Evolutionary conservation across 441 rosid genomes (phyloP), one percentile per base, ranked within the genome.

Genomic region (Iberis amara): DNA sequence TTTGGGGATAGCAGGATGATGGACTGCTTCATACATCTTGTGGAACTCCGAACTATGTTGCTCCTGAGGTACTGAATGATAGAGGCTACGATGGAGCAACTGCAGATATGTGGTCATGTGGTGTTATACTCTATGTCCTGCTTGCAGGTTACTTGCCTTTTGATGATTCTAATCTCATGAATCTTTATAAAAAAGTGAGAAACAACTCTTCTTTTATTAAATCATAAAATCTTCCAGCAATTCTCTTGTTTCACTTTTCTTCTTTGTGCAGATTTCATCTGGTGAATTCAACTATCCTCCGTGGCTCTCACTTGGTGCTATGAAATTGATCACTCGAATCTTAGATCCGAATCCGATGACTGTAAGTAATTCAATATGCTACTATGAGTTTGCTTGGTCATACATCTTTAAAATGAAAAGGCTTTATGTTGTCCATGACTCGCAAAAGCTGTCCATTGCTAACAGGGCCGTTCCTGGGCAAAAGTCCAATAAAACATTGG

Each of bases 111-210:
- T 91, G 98, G 96, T 91, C 98, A 33, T 87, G 98, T 54, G 98
- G 96, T 59, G 98, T 91, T 56, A 87, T 91, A 67, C 98, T 91
- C 62, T 91, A 83, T 80, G 98, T 91, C 39, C 66, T 91, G 75
- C 94, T 91, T 60, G 96, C 96, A 59, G 96, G 98, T 62, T 91
- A 91, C 79, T 87, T 91, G 78, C 98, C 96, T 75, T 91, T 91
- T 8, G 98, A 91, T 70, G 96, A 91, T 76, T 46, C 94, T 72
- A 91, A 85, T 91, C 77, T 85, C 35, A 74, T 87, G 76, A 83
- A 71, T 79, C 94, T 91, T 59, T 87, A 91, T 66, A 91, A 81
- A 55, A 91, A 83, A 76, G 96, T 91, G 77, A 79, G 98, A 55
- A 21, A 41, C 46, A 51, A 40, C 31, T 64, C 31, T 64, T 54